Base-by-base conservation (phyloP, 805 yeast genomes). In the Starmera pachycereana region DNA sequence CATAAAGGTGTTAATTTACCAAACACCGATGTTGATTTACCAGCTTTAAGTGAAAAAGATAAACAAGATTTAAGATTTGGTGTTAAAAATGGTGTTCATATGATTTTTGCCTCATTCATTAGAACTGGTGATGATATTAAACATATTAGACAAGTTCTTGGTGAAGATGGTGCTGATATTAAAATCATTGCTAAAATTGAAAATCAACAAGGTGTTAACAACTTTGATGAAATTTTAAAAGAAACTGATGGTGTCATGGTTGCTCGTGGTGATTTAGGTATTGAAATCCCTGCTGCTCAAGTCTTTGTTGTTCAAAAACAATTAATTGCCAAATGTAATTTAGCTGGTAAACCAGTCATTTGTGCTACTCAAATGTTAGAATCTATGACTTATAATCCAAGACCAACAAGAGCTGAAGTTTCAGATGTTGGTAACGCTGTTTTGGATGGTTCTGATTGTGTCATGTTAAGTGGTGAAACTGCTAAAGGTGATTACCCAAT, bases 361-460 rank as follows among this genome's bases (percentile, higher is more conserved):
- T 92, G 98, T 74, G 98, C 98, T 52, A 92, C 98, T 51, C 98
- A 92, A 74, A 92, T 92, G 98, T 81, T 92, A 67, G 98, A 92
- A 73, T 87, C 97, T 45, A 92, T 92, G 98, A 92, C 97, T 46
- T 87, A 83, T 73, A 92, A 92, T 83, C 98, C 98, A 67, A 84
- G 98, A 71, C 98, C 98, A 69, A 92, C 98, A 65, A 85, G 98
- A 74, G 98, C 98, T 54, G 98, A 92, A 74, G 98, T 92, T 46
- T 82, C 95, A 42, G 98, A 92, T 68, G 98, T 92, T 50, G 98
- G 98, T 72, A 92, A 92, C 70, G 98, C 98, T 56, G 85, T 92
- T 53, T 77, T 92, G 63, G 98, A 92, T 62, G 98, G 98, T 71
- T 97, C 97, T 60, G 98, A 92, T 74, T 92, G 98, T 84, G 97